Evolutionary conservation across 345 rosid genomes (phyloP).

Genomic region (Populus alba): DNA sequence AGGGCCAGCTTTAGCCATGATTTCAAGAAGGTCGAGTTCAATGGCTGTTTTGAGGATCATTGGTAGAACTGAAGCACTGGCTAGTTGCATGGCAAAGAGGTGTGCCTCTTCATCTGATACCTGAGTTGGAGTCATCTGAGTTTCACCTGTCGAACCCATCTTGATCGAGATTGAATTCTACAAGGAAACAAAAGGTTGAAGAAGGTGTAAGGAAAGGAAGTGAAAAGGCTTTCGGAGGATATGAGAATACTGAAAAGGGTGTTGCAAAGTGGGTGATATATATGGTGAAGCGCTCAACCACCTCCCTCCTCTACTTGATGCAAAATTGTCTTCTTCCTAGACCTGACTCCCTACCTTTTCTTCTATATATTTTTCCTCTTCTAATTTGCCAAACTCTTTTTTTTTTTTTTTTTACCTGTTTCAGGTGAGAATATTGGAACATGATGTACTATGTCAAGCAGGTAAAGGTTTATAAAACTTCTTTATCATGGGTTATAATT

Average conservation of each 20-base stretch:
- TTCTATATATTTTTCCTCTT: no score
- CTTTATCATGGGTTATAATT: no score
- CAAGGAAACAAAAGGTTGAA: background rate
- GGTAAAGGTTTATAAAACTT: no score
- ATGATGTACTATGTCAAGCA: no score
- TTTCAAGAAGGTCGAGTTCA: slow-evolving; percentile 83
- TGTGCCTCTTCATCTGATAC: slow-evolving; percentile 72
- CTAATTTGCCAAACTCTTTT: no score
- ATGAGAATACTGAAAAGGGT: background rate
- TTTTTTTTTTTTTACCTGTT: no score
- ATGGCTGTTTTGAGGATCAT: slow-evolving; percentile 87
- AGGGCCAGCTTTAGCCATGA: slow-evolving; percentile 59
- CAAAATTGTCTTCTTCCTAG: no score
- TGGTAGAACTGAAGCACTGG: slow-evolving; percentile 73
- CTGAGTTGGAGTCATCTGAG: slow-evolving; percentile 66
- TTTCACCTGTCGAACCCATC: slow-evolving; percentile 67
- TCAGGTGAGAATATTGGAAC: no score
- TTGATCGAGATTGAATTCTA: background rate
- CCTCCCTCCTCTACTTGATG: no score
- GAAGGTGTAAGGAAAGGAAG: background rate
- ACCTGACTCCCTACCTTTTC: no score
- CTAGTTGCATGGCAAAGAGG: slow-evolving; percentile 69
- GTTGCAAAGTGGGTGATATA: background rate
- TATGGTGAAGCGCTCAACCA: background rate
- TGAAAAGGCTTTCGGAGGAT: background rate